These are phyloP conservation scores for Penicillium hesseltinei DNA, from an alignment of 2,329 filamentous ascomycete species.

Conservation along the genomic window DNA sequence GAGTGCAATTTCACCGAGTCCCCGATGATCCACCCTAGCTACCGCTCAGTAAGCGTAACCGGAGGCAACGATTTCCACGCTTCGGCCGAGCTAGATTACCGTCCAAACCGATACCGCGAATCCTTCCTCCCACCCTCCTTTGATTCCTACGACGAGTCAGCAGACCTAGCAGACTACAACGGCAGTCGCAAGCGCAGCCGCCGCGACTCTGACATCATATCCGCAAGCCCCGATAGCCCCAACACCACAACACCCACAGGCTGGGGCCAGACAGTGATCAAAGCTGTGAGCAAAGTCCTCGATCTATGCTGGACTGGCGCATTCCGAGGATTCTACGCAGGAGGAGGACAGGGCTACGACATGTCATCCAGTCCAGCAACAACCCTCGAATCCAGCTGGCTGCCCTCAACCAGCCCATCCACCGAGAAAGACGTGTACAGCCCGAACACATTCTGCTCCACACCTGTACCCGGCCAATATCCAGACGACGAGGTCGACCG, in stretches of 20 bases:
- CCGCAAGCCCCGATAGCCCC: slow-evolving; percentile 18
- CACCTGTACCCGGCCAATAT: slow-evolving; percentile 55
- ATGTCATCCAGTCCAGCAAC: slow-evolving; percentile 41
- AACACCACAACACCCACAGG: slow-evolving; percentile 25
- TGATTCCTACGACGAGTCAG: slow-evolving; percentile 28
- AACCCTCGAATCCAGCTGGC: slow-evolving; percentile 29
- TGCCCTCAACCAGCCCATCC: slow-evolving; percentile 22
- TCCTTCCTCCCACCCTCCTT: slow-evolving; percentile 26
- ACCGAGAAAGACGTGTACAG: slow-evolving; percentile 29
- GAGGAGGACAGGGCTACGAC: slow-evolving; percentile 71
- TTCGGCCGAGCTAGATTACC: slow-evolving; percentile 40
- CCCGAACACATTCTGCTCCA: slow-evolving; percentile 27
- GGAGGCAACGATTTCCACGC: slow-evolving; percentile 23
- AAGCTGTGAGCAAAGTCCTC: slow-evolving; percentile 66
- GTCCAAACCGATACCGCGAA: slow-evolving; percentile 44
- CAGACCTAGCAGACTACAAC: slow-evolving; percentile 17
- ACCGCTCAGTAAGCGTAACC: slow-evolving; percentile 34
- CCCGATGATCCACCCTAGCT: slow-evolving; percentile 41
- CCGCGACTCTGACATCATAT: slow-evolving; percentile 30
- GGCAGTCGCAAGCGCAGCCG: slow-evolving; percentile 35
- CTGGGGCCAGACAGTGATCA: slow-evolving; percentile 45
- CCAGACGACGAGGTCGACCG: slow-evolving; percentile 56
- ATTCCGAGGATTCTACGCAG: slow-evolving; percentile 83
- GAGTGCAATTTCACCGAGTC: slow-evolving; percentile 31
- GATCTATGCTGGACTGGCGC: slow-evolving; percentile 72